Evolutionary conservation across 345 rosid genomes (phyloP), one percentile per base, ranked within the genome.

Genomic region (Heritiera fomes): DNA sequence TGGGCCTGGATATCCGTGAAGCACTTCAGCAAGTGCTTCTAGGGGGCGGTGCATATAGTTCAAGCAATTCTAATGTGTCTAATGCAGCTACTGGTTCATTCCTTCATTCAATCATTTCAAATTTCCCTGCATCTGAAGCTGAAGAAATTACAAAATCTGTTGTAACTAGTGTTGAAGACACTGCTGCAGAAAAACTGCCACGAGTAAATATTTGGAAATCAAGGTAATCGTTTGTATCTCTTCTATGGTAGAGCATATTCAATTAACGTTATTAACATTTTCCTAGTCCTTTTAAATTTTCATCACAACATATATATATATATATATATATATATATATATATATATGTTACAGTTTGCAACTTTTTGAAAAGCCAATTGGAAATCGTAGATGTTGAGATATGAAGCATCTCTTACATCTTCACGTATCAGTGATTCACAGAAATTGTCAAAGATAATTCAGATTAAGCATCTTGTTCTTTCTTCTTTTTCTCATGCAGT

Each of bases 1-100:
- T 90, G 61, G 90, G 90, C 13, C 87, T 88, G n/a, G 93, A 90
- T 78, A 88, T 90, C 56, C 85, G 89, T 3, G 91, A 90, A 80
- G 90, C 90, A 78, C 93, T 87, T 83, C 81, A 88, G 65, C 93
- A 88, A 82, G 85, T 88, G 72, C 88, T 90, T 78, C 81, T 87
- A 32, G 91, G 91, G n/a, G 88, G 88, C 68, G 68, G 91, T 81
- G 90, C 88, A 76, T 80, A 85, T 82, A 83, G 90, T 68, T 80
- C 89, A 74, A 88, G 62, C 88, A 85, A 63, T 80, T 47, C 75
- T 20, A 86, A 81, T 76, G 84, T 75, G 47, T 83, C 91, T 69
- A 82, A 64, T 85, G 89, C 83, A 30, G 78, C 88, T 70, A 84
- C 84, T 20, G 91, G 87, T 76, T 87, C 91, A 1, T 83, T 86